phyloP scores from a whole-genome alignment of 169 alveolate species.

The Cryptosporidium andersoni region DNA sequence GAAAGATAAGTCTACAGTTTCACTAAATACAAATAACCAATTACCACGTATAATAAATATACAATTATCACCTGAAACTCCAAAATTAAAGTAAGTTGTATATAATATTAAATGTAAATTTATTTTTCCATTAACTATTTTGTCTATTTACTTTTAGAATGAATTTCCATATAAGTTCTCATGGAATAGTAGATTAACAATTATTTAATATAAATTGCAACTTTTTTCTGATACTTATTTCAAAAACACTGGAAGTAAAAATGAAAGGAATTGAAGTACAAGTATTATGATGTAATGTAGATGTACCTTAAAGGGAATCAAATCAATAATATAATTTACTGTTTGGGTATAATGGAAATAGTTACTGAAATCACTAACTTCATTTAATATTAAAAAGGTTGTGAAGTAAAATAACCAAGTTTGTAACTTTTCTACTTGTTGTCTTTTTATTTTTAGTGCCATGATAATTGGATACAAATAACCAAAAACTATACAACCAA shows the following conservation, averaged over 20 bases:
- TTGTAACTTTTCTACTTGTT: slow-evolving; percentile 22
- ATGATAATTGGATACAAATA: slow-evolving; percentile 38
- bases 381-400: slow-evolving; percentile 9
- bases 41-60: not conserved
- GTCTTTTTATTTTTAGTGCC: slow-evolving; percentile 18
- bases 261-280: slow-evolving; percentile 23
- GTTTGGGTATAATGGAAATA: not conserved
- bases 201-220: too few relatives aligned
- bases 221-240: not conserved
- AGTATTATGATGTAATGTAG: slow-evolving; percentile 19
- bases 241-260: slow-evolving; percentile 11
- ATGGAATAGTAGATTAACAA: too few relatives aligned
- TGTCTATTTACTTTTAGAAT: too few relatives aligned
- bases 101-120: not conserved
- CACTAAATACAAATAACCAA: slow-evolving; percentile 2
- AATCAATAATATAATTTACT: slow-evolving; percentile 5
- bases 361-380: not conserved
- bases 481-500: slow-evolving; percentile 62
- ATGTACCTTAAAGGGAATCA: slow-evolving; percentile 55
- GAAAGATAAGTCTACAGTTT: not conserved
- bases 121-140: not conserved
- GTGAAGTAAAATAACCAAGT: slow-evolving; percentile 22
- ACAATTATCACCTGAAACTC: slow-evolving; percentile 36
- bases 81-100: slow-evolving; percentile 50
- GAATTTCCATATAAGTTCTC: too few relatives aligned